phyloP scores from a whole-genome alignment of 257 asterid genomes.

The Galeopsis tetrahit region DNA sequence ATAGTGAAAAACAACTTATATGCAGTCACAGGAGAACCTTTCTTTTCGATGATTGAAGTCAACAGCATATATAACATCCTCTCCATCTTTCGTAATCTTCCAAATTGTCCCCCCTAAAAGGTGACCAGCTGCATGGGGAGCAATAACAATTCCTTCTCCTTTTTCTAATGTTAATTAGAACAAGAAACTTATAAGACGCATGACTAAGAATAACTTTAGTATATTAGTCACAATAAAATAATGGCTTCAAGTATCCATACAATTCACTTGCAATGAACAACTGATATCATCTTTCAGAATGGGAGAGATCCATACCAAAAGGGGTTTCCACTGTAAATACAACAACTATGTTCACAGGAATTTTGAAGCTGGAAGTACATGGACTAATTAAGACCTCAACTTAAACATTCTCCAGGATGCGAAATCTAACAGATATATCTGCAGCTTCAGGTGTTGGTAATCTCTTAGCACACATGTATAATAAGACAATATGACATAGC shows the following conservation, averaged over 20 bases:
- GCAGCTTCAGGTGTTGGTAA: constrained; percentile 23
- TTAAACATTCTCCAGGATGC: constrained; percentile 23
- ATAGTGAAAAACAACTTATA: constrained; percentile 29
- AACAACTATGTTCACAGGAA: not conserved
- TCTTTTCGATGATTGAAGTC: constrained; percentile 98
- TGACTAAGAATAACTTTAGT: constrained; percentile 22
- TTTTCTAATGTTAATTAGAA: constrained; percentile 57
- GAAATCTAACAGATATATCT: constrained; percentile 23
- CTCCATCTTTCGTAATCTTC: constrained; percentile 98
- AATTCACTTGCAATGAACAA: constrained; percentile 32
- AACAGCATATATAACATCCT: constrained; percentile 97
- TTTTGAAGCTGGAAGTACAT: constrained; percentile 25
- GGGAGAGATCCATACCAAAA: constrained; percentile 25
- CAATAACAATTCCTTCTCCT: constrained; percentile 99
- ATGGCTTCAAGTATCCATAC: constrained; percentile 1
- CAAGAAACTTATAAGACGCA: constrained; percentile 36
- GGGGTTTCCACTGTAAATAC: constrained; percentile 2
- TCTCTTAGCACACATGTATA: constrained; percentile 16
- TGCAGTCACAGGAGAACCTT: constrained; percentile 56
- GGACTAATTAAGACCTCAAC: constrained; percentile 22
- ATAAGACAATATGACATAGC: constrained; percentile 9
- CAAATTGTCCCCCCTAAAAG: constrained; percentile 93
- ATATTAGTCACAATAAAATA: constrained; percentile 21
- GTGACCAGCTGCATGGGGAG: constrained; percentile 99
- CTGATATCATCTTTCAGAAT: constrained; percentile 18